Base-by-base conservation (phyloP, 345 rosid species). In the Moringa oleifera region DNA sequence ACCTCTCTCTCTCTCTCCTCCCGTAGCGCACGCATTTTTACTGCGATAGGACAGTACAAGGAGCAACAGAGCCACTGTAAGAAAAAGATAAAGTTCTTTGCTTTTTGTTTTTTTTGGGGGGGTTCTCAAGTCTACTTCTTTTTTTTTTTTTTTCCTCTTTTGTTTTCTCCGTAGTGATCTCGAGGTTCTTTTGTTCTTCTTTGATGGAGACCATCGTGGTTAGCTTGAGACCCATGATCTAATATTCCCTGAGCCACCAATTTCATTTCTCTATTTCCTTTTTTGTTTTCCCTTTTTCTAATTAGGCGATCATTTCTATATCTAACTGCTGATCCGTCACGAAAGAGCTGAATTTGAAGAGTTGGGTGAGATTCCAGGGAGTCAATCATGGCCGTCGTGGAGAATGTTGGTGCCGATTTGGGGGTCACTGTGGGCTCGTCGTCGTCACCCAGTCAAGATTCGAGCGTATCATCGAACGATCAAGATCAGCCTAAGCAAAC, bases 361-460 rank as follows among this genome's bases (percentile, higher is more conserved):
- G 47, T 41, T 11, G 13, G 12, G 47, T 9, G 12, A 11, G 47
- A 22, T 49, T 58, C 23, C 36, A 53, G 61, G 58, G 61, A 36
- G 54, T 73, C 55, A 69, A 47, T 57, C 66, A 87, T 87, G 95
- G 89, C 89, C 47, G 77, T 87, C 49, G 72, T 74, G 62, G 95
- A 87, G 77, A 81, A 75, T 52, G 71, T 55, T 21, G 85, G 63
- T 31, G 77, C 68, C 23, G 68, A 57, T 22, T 75, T 77, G 11
- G 74, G 69, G 46, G 68, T 37, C 45, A 50, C 67, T 36, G 63
- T 70, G 55, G 64, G 63, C 57, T 59, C 76, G 21, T 61, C 74
- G 56, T 73, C 77, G 58, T 79, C 79, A 59, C 67, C 80, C 62
- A 75, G 71, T 28, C 83, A 60, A 58, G 80, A 79, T 68, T 78